Evolutionary conservation across 345 rosid genomes (phyloP).

Genomic region (Camelina hispida): DNA sequence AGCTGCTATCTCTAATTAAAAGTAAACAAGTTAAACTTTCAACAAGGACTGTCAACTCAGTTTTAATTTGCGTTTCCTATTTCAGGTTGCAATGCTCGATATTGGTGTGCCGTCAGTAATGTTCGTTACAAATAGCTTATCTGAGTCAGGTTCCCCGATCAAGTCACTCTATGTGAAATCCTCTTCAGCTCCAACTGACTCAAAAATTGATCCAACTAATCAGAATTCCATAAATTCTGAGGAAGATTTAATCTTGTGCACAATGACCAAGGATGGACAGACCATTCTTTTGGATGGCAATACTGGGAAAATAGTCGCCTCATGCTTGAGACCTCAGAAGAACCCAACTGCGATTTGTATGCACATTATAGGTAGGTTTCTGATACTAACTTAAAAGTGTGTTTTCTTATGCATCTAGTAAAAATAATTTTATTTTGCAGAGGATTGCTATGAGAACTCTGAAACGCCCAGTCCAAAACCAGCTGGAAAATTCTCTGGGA

Average conservation of each 20-base stretch:
- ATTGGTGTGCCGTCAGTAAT: conserved; percentile 57
- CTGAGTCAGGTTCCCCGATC: conserved; percentile 59
- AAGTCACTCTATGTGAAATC: conserved; percentile 57
- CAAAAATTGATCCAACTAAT: conserved; percentile 43
- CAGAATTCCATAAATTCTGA: conserved; percentile 42
- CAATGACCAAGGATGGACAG: conserved; percentile 68
- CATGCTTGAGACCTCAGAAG: conserved; percentile 49
- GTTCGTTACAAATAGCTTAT: conserved; percentile 63
- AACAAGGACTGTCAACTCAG: conserved; percentile 20
- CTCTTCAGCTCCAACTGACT: conserved; percentile 43
- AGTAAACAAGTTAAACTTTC: conserved; percentile 8
- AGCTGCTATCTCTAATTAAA: conserved; percentile 15
- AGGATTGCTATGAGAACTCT: conserved; percentile 46
- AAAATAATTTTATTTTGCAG: conserved; percentile 51
- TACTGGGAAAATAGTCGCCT: conserved; percentile 55
- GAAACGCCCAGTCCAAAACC: conserved; percentile 44
- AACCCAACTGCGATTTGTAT: conserved; percentile 60
- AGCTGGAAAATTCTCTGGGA: conserved; percentile 36
- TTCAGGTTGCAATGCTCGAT: conserved; percentile 90
- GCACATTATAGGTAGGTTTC: conserved; percentile 69
- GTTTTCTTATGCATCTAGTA: conserved; percentile 25
- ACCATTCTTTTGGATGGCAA: conserved; percentile 60
- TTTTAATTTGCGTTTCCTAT: conserved; percentile 41
- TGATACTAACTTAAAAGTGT: conserved; percentile 9
- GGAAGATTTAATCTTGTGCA: conserved; percentile 50